Percentiles rank a stretch among this genome's conserved stretches.
Evolutionary conservation across 2,329 filamentous ascomycete genomes (phyloP).

Genomic region (Microdochium nivale): DNA sequence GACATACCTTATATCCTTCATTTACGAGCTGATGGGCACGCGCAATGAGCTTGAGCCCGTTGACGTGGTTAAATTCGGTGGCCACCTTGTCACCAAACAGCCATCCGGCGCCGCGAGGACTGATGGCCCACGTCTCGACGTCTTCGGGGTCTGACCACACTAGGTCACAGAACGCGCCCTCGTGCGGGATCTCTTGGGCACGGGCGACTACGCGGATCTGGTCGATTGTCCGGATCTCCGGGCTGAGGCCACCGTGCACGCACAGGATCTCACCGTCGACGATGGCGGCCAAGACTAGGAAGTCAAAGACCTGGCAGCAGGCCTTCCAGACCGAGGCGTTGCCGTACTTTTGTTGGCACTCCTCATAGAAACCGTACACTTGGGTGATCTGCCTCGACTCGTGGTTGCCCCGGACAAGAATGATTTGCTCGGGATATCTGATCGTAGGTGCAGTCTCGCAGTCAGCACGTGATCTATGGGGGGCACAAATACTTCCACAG

Average conservation of each 20-base stretch:
- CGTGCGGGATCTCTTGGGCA: conserved; percentile 95
- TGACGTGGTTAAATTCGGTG: conserved; percentile 95
- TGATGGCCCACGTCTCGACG: conserved; percentile 91
- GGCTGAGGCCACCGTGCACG: conserved; percentile 85
- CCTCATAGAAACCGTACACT: conserved; percentile 98
- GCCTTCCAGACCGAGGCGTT: conserved; percentile 99
- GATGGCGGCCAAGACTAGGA: conserved; percentile 90
- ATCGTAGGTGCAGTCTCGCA: background rate
- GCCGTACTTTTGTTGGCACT: conserved; percentile 96
- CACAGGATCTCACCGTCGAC: conserved; percentile 98
- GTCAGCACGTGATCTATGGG: conserved; percentile 21
- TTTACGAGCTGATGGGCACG: conserved; percentile 98
- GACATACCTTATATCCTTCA: conserved; percentile 84
- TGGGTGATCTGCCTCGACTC: conserved; percentile 97
- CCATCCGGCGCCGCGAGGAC: conserved; percentile 91
- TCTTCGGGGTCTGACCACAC: conserved; percentile 99
- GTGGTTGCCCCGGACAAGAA: conserved; percentile 95
- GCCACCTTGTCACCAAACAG: conserved; percentile 97
- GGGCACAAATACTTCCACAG: background rate
- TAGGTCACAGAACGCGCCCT: conserved; percentile 95
- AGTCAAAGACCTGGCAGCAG: conserved; percentile 99
- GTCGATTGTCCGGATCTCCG: conserved; percentile 93
- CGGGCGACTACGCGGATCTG: conserved; percentile 98
- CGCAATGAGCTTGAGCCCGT: conserved; percentile 89
- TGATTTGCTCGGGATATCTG: conserved; percentile 90